Base-by-base conservation (phyloP, 2,329 filamentous ascomycete genomes). In the Paecilomyces sp. region DNA sequence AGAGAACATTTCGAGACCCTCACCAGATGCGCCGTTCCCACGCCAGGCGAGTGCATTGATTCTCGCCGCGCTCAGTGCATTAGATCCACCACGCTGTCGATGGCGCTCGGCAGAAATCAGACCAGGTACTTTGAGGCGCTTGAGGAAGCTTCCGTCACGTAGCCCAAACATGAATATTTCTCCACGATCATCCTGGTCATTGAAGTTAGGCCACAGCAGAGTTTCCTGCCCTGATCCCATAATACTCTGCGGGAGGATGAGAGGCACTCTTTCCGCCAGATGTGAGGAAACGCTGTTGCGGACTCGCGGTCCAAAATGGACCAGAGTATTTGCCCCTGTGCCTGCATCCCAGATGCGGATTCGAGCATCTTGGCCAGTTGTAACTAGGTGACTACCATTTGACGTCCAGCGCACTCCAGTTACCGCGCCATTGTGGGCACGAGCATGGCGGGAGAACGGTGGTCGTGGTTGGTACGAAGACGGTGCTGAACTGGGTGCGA, bases 391-490 rank as follows among this genome's bases (percentile, higher is more conserved):
- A 13, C 79, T 80, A 0, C 91, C 91, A 69, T 91, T 87, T 61
- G 91, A 87, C 0, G 89, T 92, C 91, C 92, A 97, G 0, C 87
- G 81, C 7, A 97, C 78, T 1, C 90, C 90, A 62, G 96, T 97
- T 1, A 95, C 91, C 1, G 91, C 85, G 2, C 90, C 92, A 11
- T 83, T 82, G 68, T 97, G 93, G 0, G 93, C 91, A 65, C 80
- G 75, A 51, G 75, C 80, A 58, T 70, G 72, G n/a, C 69, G 79
- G 25, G 75, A 79, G 62, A 74, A 76, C 13, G 75, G 74, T 41
- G 79, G 75, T 47, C 77, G 66, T 67, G 73, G 62, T 30, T 64
- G 55, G 57, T 65, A 71, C 53, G 67, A 67, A 56, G 58, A 41
- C 55, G 53, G 67, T 52, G 61, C 76, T 66, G 61, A 75, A 63